These are phyloP conservation scores for Agaricus blazei DNA, from an alignment of 768 basidiomycete species.

Conservation along the genomic window DNA sequence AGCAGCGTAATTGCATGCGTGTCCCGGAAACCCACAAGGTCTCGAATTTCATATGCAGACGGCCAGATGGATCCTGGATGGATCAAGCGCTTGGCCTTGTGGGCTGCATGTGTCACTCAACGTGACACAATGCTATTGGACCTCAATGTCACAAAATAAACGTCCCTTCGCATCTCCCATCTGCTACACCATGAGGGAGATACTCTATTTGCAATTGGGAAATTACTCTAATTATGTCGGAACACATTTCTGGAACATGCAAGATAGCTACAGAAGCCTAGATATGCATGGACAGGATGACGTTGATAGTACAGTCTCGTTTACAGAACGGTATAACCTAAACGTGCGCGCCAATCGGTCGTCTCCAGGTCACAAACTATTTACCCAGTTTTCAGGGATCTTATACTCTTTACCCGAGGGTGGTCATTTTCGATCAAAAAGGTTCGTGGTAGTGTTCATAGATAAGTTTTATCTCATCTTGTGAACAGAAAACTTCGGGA, in stretches of 20 bases:
- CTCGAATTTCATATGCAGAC: too few relatives aligned
- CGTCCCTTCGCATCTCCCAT: background rate
- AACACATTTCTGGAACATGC: constrained; percentile 80
- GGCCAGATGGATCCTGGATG: too few relatives aligned
- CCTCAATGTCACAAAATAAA: background rate
- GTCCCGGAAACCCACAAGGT: too few relatives aligned
- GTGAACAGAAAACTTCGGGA: constrained; percentile 59
- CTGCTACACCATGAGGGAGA: constrained; percentile 60
- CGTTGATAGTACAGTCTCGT: constrained; percentile 55
- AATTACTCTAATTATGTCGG: constrained; percentile 61
- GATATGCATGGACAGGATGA: constrained; percentile 37
- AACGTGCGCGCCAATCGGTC: background rate
- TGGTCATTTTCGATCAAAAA: constrained; percentile 66
- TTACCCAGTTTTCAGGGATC: constrained; percentile 30
- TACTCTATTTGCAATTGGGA: constrained; percentile 75
- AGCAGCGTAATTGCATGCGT: background rate
- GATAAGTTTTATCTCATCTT: background rate
- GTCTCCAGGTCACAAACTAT: background rate
- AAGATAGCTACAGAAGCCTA: constrained; percentile 62
- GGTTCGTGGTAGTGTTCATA: constrained; percentile 28
- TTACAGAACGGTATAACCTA: constrained; percentile 44
- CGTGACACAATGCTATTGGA: background rate
- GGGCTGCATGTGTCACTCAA: background rate
- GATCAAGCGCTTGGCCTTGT: too few relatives aligned
- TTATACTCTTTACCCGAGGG: constrained; percentile 52